Evolutionary conservation across 2,329 filamentous ascomycete genomes (phyloP), one percentile per base, ranked within the genome.

Genomic region (Neopestalotiopsis clavispora): DNA sequence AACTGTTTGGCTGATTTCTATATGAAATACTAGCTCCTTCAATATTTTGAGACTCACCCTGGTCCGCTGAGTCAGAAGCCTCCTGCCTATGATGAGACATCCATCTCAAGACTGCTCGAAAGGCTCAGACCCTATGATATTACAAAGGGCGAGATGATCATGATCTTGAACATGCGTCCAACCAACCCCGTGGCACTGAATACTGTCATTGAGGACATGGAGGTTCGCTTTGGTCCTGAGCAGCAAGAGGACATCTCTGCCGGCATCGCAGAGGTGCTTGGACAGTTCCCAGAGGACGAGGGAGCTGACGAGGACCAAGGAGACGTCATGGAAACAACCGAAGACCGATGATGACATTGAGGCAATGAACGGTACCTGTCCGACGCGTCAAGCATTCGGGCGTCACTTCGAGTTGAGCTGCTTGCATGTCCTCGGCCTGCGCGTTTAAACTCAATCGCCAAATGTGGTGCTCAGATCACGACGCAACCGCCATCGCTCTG

Each of bases 161-260:
- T 91, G 87, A 86, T 92, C 62, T 77, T 92, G 73, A 92, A 93
- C 76, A 80, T 91, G 58, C 85, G 90, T 12, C 91, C 91, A 0
- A 83, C 84, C 28, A 87, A 84, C 34, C 81, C 85, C 38, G 85
- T 86, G 4, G 84, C 86, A 60, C 82, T 93, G 72, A 90, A 90
- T 74, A 87, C 87, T 17, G 83, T 91, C 64, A 82, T 93, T 42
- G 90, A 93, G 78, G 89, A 92, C 72, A 87, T 91, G 82, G 84
- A 87, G 68, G 82, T 84, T 45, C 85, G 91, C 7, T 90, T 91
- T 75, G 82, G 78, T 60, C 85, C 87, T 23, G 86, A 89, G 60
- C 82, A 90, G 78, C 89, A 91, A 72, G 79, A 84, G 69, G 83
- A 85, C 69, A 88, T 92, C 62, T 81, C 91, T 69, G 78, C 80